Percentiles rank a stretch among this genome's conserved stretches.
Evolutionary conservation across 2,329 filamentous ascomycete genomes (phyloP).

Genomic region (Atkinsonella hypoxylon): DNA sequence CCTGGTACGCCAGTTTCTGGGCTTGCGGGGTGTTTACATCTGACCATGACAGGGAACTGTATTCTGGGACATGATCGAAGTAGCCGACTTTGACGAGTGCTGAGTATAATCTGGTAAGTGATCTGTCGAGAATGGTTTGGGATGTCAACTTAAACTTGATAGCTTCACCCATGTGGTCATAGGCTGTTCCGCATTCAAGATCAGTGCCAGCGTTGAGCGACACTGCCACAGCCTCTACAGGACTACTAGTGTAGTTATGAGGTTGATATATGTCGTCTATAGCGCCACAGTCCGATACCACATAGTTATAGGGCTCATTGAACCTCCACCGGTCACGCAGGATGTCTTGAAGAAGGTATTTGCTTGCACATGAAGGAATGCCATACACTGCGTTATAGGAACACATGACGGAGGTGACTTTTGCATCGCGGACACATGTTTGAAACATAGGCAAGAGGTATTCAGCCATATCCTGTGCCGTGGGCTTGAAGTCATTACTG

Average conservation of each 20-base stretch:
- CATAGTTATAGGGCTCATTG: constrained; percentile 46
- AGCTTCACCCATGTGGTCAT: constrained; percentile 18
- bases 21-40: constrained; percentile 44
- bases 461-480: constrained; percentile 50
- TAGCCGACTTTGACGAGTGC: constrained; percentile 44
- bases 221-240: constrained; percentile 21
- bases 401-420: constrained; percentile 48
- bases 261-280: constrained; percentile 42
- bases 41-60: constrained; percentile 38
- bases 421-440: constrained; percentile 45
- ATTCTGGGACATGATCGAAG: constrained; percentile 39
- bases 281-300: constrained; percentile 55
- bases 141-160: constrained; percentile 16
- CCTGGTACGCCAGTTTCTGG: constrained; percentile 42
- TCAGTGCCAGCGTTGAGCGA: constrained; percentile 22
- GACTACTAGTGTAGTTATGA: constrained; percentile 26
- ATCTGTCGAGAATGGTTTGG: constrained; percentile 5
- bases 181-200: constrained; percentile 11
- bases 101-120: constrained; percentile 33
- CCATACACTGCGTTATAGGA: constrained; percentile 55
- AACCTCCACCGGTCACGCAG: constrained; percentile 56
- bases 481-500: constrained; percentile 44
- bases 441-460: constrained; percentile 58
- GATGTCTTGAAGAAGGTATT: constrained; percentile 49
- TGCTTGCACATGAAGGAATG: constrained; percentile 49